Conservation (phyloP, 345 rosid genomes). For the Hevea brasiliensis region DNA sequence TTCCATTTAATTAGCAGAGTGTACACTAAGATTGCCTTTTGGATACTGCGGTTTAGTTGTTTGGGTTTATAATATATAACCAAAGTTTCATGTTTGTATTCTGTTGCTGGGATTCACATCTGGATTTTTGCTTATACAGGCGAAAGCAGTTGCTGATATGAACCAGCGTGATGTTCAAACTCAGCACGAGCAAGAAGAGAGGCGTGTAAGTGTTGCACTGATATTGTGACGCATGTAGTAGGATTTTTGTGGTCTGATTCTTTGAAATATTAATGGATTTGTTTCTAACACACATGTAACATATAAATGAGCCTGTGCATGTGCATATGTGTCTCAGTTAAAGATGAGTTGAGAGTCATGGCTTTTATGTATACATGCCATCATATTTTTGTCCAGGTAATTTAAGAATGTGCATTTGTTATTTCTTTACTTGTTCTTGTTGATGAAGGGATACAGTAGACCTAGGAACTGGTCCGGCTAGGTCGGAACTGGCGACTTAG, state of each 20-base stretch:
- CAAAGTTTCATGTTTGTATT: neutral
- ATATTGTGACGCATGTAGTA: neutral
- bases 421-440: too few species aligned
- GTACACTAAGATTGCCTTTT: neutral
- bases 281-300: too few species aligned
- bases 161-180: constrained; percentile 78
- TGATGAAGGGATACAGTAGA: too few species aligned
- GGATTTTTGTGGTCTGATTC: neutral
- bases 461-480: too few species aligned
- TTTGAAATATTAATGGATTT: too few species aligned
- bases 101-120: neutral
- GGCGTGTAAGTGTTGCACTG: constrained; percentile 55
- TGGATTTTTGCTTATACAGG: constrained; percentile 44
- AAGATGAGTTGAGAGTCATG: too few species aligned
- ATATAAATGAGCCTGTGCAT: too few species aligned
- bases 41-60: constrained; percentile 4
- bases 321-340: too few species aligned
- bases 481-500: too few species aligned
- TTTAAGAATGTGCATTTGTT: too few species aligned
- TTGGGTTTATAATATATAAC: neutral
- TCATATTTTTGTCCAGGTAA: too few species aligned
- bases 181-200: constrained; percentile 87
- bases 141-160: constrained; percentile 85
- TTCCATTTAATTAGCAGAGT: neutral
- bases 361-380: too few species aligned